Conservation (phyloP, 1,139 yeast genomes). For the Pichia sp. region DNA sequence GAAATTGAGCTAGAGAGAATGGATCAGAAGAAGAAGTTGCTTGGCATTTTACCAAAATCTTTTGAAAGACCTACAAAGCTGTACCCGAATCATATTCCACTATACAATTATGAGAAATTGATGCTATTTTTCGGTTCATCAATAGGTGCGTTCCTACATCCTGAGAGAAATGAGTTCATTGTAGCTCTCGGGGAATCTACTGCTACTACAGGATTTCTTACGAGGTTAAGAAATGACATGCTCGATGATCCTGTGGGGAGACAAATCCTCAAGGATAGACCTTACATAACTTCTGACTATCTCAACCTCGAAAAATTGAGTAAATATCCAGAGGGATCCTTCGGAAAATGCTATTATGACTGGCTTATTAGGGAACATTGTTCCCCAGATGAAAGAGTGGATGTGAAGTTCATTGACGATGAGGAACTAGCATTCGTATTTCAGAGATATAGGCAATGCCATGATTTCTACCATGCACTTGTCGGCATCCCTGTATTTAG, state of each 20-base stretch:
- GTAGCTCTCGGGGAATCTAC: slow-evolving; percentile 96
- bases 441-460: slow-evolving; percentile 93
- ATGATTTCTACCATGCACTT: slow-evolving; percentile 91
- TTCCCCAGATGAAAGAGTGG: slow-evolving; percentile 88
- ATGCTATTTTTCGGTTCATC: slow-evolving; percentile 70
- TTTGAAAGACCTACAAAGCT: slow-evolving; percentile 40
- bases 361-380: slow-evolving; percentile 89
- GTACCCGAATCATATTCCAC: slow-evolving; percentile 79
- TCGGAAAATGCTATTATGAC: slow-evolving; percentile 70
- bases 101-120: slow-evolving; percentile 54
- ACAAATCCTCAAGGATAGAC: slow-evolving; percentile 66
- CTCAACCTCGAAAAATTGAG: slow-evolving; percentile 58
- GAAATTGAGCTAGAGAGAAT: slow-evolving; percentile 23
- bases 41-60: background rate
- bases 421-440: slow-evolving; percentile 87
- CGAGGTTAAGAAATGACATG: slow-evolving; percentile 63
- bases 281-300: slow-evolving; percentile 71
- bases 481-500: slow-evolving; percentile 86
- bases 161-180: slow-evolving; percentile 70
- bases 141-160: slow-evolving; percentile 76
- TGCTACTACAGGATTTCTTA: slow-evolving; percentile 64
- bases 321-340: slow-evolving; percentile 56
- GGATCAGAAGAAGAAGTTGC: slow-evolving; percentile 10
- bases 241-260: slow-evolving; percentile 70
- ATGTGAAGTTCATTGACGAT: slow-evolving; percentile 80